phyloP scores from a whole-genome alignment of 441 rosid species.

The Eruca vesicaria region DNA sequence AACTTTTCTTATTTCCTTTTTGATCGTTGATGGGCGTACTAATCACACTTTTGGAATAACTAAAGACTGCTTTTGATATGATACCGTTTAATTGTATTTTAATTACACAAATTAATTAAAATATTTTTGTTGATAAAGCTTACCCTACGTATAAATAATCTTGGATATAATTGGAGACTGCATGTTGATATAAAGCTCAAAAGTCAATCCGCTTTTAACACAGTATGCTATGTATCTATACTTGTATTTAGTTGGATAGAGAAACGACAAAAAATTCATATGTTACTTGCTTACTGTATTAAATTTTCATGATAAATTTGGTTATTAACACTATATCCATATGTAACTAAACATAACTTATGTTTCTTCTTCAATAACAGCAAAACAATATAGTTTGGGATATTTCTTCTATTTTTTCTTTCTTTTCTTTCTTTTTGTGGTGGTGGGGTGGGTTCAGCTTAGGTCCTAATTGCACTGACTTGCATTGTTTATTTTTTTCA shows the following conservation, averaged over 20 bases:
- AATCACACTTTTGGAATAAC: conserved; percentile 19
- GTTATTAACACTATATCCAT: background rate
- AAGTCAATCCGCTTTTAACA: conserved; percentile 10
- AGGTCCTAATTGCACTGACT: conserved; percentile 13
- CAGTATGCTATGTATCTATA: background rate
- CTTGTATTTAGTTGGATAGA: background rate
- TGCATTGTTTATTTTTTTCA: conserved; percentile 16
- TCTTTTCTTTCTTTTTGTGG: background rate
- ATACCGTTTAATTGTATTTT: conserved; percentile 10
- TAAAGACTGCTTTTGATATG: conserved; percentile 19
- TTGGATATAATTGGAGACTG: background rate
- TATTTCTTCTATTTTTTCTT: background rate
- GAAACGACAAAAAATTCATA: background rate
- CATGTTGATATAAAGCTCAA: conserved; percentile 1
- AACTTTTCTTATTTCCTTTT: conserved; percentile 16
- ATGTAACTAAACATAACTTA: background rate
- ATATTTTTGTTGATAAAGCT: conserved; percentile 9
- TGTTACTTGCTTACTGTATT: background rate
- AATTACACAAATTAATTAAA: background rate
- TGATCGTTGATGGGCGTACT: conserved; percentile 23
- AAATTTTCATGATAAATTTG: background rate
- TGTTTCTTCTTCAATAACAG: background rate
- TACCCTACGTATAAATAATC: conserved; percentile 3
- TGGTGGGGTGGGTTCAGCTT: background rate
- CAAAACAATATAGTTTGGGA: background rate